Evolutionary conservation across 164 flowering plant genomes (phyloP).

Genomic region (Berberis vulgaris): DNA sequence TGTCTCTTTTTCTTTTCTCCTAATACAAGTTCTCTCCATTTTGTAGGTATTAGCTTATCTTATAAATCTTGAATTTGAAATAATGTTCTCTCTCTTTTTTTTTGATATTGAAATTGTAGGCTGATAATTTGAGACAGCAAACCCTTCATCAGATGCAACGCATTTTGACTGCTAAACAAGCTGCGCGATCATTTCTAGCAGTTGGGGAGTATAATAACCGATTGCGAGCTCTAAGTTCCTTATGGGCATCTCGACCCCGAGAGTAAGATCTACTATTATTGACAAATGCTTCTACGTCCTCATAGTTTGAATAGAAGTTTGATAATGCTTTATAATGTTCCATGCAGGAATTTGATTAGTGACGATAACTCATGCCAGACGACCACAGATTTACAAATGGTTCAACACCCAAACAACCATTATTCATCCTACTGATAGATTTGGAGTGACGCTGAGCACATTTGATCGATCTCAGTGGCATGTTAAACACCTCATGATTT

Average conservation of each 20-base stretch:
- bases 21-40: not conserved
- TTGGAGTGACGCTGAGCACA: not conserved
- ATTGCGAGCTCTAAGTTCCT: constrained; percentile 81
- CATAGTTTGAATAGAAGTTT: not conserved
- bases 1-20: not conserved
- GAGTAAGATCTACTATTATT: constrained; percentile 44
- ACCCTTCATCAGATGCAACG: constrained; percentile 81
- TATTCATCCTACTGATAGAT: constrained; percentile 44
- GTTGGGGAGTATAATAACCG: constrained; percentile 87
- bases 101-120: constrained; percentile 29
- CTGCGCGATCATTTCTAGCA: constrained; percentile 76
- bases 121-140: constrained; percentile 93
- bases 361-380: constrained; percentile 70
- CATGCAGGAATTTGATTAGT: constrained; percentile 41
- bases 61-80: not conserved
- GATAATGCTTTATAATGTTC: not conserved
- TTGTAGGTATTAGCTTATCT: not conserved
- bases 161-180: constrained; percentile 78
- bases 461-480: not conserved
- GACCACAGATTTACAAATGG: constrained; percentile 64
- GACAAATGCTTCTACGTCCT: no score
- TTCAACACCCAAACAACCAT: constrained; percentile 51
- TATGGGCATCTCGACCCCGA: constrained; percentile 89
- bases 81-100: not conserved
- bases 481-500: not conserved